Base-by-base conservation (phyloP, 164 flowering plant species). In the Vitis rotundifolia region DNA sequence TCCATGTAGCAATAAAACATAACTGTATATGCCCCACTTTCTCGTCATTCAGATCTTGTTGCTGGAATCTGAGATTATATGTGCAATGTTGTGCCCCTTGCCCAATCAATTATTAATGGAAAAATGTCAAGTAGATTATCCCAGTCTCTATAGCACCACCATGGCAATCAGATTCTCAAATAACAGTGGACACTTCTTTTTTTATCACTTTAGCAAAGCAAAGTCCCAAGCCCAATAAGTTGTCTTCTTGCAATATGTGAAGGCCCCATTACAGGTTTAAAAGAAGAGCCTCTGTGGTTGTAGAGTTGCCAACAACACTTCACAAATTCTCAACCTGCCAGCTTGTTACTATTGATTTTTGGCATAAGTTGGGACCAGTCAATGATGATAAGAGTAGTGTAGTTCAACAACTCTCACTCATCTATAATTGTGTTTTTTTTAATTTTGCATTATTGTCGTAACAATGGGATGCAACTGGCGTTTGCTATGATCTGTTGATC, bases 111-210 rank as follows among this genome's bases (percentile, higher is more conserved):
- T 68, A 5, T 22, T 22, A 9, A 19, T 59, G 18, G 29, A 14
- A 26, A 11, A 26, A 1, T 26, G 1, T 64, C 15, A 8, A 10
- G 28, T 31, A 13, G 31, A 10, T 62, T 22, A 16, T 49, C 49
- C 3, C 7, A 49, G 18, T 51, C 11, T 59, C 2, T 15, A 28
- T 61, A 31, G 60, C 60, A 26, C 26, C 26, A 22, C 16, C 61
- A 55, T 37, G 13, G 8, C 55, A 47, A 52, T 59, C 37, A 59
- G 29, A 15, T 63, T 26, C 8, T 8, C 22, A 18, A 51, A 18
- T 51, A 64, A 55, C 57, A 67, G 68, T 62, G 2, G 14, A 62
- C 68, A 16, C 76, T 68, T 68, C 71, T 73, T 29, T 1, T 51
- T 65, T 51, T 0, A 11, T 50, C 18, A 55, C 76, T 73, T 67